phyloP scores from a whole-genome alignment of 352 stramenopile species.

The Globisporangium mamillatum region DNA sequence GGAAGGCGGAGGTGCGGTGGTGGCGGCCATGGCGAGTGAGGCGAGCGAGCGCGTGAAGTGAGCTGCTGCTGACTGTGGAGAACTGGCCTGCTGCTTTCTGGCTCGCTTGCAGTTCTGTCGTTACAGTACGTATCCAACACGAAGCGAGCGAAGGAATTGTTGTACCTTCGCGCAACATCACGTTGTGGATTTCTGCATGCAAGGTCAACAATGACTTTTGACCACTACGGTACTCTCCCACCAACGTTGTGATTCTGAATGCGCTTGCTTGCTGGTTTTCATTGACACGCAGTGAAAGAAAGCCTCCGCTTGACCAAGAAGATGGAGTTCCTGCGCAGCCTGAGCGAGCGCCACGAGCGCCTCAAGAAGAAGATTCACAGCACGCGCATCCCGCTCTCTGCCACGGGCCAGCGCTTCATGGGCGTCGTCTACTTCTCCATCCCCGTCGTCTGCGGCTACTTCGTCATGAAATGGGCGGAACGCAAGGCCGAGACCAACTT shows the following conservation, averaged over 20 bases:
- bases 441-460: slow-evolving; percentile 87
- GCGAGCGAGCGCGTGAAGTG: background rate
- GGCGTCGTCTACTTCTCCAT: slow-evolving; percentile 89
- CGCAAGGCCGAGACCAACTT: slow-evolving; percentile 72
- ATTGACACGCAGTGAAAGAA: background rate
- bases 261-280: no score
- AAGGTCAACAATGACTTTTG: background rate
- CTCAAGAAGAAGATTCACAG: slow-evolving; percentile 92
- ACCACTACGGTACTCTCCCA: background rate
- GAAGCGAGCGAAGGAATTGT: background rate
- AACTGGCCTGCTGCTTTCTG: background rate
- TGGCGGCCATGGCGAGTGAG: background rate
- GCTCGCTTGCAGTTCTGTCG: background rate
- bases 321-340: slow-evolving; percentile 77
- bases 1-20: background rate
- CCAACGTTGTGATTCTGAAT: background rate
- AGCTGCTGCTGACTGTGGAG: background rate
- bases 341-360: slow-evolving; percentile 78
- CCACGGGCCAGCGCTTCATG: slow-evolving; percentile 84
- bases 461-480: slow-evolving; percentile 91
- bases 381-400: slow-evolving; percentile 88
- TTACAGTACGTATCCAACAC: background rate
- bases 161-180: background rate
- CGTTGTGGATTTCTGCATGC: background rate
- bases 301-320: background rate